Base-by-base conservation (phyloP, 441 rosid genomes). In the Erodium moschatum region DNA sequence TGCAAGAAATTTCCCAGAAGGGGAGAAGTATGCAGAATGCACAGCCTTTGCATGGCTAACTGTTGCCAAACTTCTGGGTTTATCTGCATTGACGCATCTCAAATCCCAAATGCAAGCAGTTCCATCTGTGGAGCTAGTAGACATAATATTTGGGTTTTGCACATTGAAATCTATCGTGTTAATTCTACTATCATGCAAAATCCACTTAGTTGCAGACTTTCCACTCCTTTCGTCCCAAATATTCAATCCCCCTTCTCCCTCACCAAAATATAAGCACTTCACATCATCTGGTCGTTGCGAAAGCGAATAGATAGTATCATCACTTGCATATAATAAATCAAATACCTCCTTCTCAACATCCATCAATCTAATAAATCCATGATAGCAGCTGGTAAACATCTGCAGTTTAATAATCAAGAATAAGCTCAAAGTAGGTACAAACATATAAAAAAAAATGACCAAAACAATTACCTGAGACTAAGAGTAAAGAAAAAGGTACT, bases 1-100 rank as follows among this genome's bases (percentile, higher is more conserved):
- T 54, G 89, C 96, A 69, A 90, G 86, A 68, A 44, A 80, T 73
- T 70, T 79, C 64, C 96, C 97, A 42, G 88, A 85, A 27, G 97
- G 96, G 33, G 98, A 92, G 83, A 92, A 92, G 73, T 84, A 89
- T 56, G 98, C 97, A 69, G 94, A 84, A 54, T 85, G 82, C 56
- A 90, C 91, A 16, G 86, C 82, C 78, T 72, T 85, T 10, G 69
- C 38, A 75, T 92, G 96, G 21, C 69, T 70, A 1, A 86, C 68
- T 42, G 67, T 78, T 76, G 66, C 74, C 70, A 86, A 70, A 52
- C 78, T 66, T 71, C 77, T 70, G 5, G 80, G 83, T 65, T 80
- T 79, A 38, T 67, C 58, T 3, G 81, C 65, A 61, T 75, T 70
- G 74, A 86, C 77, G 64, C 76, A 73, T 77, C 90, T 89, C 78